These are phyloP conservation scores for Yamadazyma buinensis DNA, from an alignment of 1,139 yeast genomes.

Conservation along the genomic window DNA sequence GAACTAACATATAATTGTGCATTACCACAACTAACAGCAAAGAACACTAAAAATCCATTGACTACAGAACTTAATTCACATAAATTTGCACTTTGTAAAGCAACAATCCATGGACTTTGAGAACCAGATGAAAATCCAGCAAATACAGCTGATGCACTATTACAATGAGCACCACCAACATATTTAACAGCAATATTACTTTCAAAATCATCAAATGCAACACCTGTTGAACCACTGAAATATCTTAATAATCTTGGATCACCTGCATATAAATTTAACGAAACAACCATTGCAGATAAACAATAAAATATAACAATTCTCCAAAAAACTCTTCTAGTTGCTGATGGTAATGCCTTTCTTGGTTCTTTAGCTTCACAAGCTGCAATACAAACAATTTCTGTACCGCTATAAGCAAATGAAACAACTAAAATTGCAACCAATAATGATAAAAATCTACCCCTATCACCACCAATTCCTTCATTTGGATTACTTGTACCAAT, in stretches of 20 bases:
- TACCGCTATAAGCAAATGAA: constrained; percentile 73
- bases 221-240: constrained; percentile 35
- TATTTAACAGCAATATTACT: constrained; percentile 32
- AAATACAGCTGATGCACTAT: constrained; percentile 28
- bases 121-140: constrained; percentile 57
- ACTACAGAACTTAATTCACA: constrained; percentile 61
- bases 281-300: constrained; percentile 66
- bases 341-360: constrained; percentile 71
- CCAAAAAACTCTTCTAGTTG: constrained; percentile 72
- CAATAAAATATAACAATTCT: constrained; percentile 67
- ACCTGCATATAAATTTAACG: constrained; percentile 70
- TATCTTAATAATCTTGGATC: constrained; percentile 66
- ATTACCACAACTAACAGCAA: constrained; percentile 74
- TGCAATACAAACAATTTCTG: constrained; percentile 79
- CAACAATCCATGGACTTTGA: constrained; percentile 79
- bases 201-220: constrained; percentile 19
- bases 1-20: constrained; percentile 78
- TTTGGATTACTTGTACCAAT: constrained; percentile 40
- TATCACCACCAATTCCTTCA: constrained; percentile 57
- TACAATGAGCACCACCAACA: constrained; percentile 40
- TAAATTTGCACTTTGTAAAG: constrained; percentile 64
- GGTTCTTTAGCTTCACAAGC: constrained; percentile 87
- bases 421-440: constrained; percentile 63
- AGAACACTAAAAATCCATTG: constrained; percentile 65
- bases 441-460: constrained; percentile 64